Base-by-base conservation (phyloP, 2,329 filamentous ascomycete species). In the Fusarium clavum region DNA sequence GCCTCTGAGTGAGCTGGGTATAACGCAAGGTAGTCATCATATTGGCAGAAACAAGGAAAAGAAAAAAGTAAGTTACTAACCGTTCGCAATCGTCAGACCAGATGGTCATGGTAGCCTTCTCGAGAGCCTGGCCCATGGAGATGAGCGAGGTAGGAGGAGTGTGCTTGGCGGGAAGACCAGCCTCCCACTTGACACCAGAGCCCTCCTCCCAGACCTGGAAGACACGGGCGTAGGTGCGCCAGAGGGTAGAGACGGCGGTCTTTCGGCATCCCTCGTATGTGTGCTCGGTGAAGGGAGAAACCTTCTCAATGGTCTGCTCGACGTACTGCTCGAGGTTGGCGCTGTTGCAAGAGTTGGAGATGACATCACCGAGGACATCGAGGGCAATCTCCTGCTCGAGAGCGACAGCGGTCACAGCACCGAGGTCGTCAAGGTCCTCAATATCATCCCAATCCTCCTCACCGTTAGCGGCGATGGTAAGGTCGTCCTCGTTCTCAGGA, bases 1-100 rank as follows among this genome's bases (percentile, higher is more conserved):
- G 93, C 91, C 91, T 98, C 92, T 93, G 93, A 97, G 94, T 98
- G 95, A 98, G 94, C 94, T 98, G 94, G 94, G 95, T 95, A 88
- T 95, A 94, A 94, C 93, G 93, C 90, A 89, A 84, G 82, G 85
- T 88, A 86, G 64, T 97, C 94, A 98, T 98, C 94, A 94, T 91
- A 77, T 82, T 78, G 79, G 77, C 54, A 72, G 54, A 59, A 69
- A 61, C 43, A 75, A 68, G 60, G 67, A 63, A 68, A 61, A 61
- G 59, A 25, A 59, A 54, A 66, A 67, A 40, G 52, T 46, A 27
- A 14, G 30, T 20, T 71, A 94, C 95, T 79, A 92, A 98, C 94
- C 94, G 90, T 81, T 99, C 96, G 78, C 90, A 89, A 81, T 99
- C 96, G 74, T 97, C 94, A 70, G 91, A 86, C 94, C 95, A 98